These are phyloP conservation scores for Viola odorata DNA, from an alignment of 345 rosid species.

Conservation along the genomic window DNA sequence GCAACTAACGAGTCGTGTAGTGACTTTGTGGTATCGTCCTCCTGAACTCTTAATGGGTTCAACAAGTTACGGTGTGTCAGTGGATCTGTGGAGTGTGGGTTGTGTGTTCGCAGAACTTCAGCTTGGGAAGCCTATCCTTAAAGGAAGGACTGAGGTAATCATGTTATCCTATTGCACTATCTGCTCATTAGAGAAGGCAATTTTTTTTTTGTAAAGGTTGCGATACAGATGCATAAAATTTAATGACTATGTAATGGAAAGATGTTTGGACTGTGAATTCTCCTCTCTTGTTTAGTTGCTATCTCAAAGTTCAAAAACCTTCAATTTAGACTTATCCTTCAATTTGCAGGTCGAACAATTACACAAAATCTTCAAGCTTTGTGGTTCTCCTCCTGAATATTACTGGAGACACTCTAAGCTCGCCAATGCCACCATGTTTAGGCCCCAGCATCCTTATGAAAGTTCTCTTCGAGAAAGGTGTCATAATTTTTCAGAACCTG, in stretches of 20 bases:
- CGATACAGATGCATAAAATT: too few species aligned
- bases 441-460: constrained; percentile 53
- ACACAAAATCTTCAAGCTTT: constrained; percentile 70
- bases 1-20: constrained; percentile 68
- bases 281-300: not conserved
- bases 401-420: constrained; percentile 55
- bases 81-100: constrained; percentile 77
- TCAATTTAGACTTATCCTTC: not conserved
- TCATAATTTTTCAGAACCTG: constrained; percentile 40
- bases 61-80: constrained; percentile 56
- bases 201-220: too few species aligned
- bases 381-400: constrained; percentile 70
- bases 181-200: too few species aligned
- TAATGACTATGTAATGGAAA: too few species aligned
- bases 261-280: not conserved
- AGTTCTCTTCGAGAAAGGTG: constrained; percentile 51
- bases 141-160: constrained; percentile 75
- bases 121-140: constrained; percentile 57
- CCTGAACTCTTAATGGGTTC: constrained; percentile 87
- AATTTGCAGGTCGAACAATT: constrained; percentile 63
- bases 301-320: not conserved
- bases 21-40: constrained; percentile 79
- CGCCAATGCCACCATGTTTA: constrained; percentile 60
- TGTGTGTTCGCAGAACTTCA: constrained; percentile 69
- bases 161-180: not conserved